Conservation (phyloP, 129 eudicot genomes). For the Lactuca saligna region DNA sequence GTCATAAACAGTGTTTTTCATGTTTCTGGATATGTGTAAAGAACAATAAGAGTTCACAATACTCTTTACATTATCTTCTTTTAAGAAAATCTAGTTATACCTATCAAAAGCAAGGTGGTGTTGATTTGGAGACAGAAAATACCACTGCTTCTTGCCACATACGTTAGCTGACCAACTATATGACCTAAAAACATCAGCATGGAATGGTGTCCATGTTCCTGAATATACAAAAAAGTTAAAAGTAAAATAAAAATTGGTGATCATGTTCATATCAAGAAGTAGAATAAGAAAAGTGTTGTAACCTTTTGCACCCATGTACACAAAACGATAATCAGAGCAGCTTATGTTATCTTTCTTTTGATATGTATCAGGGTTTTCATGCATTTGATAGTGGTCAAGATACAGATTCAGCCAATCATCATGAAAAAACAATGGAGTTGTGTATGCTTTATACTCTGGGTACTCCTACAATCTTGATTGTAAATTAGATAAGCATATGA, state of each 20-base stretch:
- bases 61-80: background rate
- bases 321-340: conserved; percentile 97
- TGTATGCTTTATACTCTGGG: conserved; percentile 83
- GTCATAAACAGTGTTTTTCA: conserved; percentile 74
- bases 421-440: conserved; percentile 58
- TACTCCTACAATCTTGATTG: conserved; percentile 62
- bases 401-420: conserved; percentile 95
- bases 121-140: conserved; percentile 74
- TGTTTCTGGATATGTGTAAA: conserved; percentile 50
- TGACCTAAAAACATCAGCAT: conserved; percentile 96
- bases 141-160: conserved; percentile 84
- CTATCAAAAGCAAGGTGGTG: conserved; percentile 79
- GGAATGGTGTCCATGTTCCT: conserved; percentile 99
- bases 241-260: background rate
- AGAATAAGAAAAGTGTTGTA: conserved; percentile 30
- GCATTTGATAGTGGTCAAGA: conserved; percentile 77
- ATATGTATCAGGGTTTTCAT: conserved; percentile 44
- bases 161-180: conserved; percentile 99
- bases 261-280: background rate
- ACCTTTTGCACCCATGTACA: conserved; percentile 99
- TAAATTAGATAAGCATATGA: conserved; percentile 9
- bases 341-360: conserved; percentile 46
- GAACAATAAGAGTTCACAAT: background rate
- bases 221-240: conserved; percentile 16
- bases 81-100: conserved; percentile 36